Evolutionary conservation across 2,329 filamentous ascomycete genomes (phyloP), one percentile per base, ranked within the genome.

Genomic region (Lachnellula hyalina): DNA sequence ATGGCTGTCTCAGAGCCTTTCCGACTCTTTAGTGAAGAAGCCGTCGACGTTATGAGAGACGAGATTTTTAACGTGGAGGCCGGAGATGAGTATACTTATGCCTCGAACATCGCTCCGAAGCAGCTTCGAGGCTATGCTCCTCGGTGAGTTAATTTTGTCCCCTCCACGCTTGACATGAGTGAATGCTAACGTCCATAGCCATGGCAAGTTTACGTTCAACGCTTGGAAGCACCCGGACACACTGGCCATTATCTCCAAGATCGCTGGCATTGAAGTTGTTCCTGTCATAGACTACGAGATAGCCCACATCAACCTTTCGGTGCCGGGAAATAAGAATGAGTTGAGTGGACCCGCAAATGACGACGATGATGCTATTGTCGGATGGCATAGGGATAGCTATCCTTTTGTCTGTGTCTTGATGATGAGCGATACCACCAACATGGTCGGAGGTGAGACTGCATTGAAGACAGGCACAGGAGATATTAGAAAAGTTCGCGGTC

Each of bases 1-100:
- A 73, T 83, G 48, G 85, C 83, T 12, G 83, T 85, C 50, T 85
- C 83, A 0, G 80, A 86, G 55, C 83, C 84, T 0, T 87, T 87
- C 67, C 74, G 75, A 3, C 74, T 87, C 23, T 87, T 87, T 69
- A 80, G 80, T 11, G 65, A 75, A 34, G 81, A 85, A 47, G 83
- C 84, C 2, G 75, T 87, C 49, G 70, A 78, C 63, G 75, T 78
- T 50, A 86, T 87, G 77, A 76, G 85, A 52, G 71, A 71, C 3
- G 84, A 88, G 66, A 76, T 86, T n/a, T 72, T 86, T 40, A 77
- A 76, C 47, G 73, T 79, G 0, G 74, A 79, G 38, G 81, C 86
- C 3, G 74, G 78, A 60, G 69, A 75, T 8, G 79, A 83, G 42
- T 84, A 78, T 67, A 74, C 74, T 49, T 85, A 77, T 66, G 77